A percentile compares a stretch with the other conserved stretches of the same genome.
These are phyloP conservation scores for Aspergillus campestris DNA, from an alignment of 495 filamentous ascomycete species.

Conservation along the genomic window DNA sequence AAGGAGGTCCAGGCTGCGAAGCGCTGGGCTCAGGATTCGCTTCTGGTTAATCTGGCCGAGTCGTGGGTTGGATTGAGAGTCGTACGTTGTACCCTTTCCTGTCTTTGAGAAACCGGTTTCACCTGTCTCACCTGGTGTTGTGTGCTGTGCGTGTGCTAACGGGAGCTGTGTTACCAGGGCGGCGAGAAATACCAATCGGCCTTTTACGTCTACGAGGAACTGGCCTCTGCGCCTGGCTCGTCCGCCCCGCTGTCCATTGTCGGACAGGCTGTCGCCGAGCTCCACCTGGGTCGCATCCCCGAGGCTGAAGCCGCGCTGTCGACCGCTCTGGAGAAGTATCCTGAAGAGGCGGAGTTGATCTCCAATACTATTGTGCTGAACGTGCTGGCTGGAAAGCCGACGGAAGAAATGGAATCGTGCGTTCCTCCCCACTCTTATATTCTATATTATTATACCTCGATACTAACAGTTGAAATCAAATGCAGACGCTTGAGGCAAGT, in stretches of 20 bases:
- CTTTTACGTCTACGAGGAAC: slow-evolving; percentile 97
- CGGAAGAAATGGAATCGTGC: slow-evolving; percentile 52
- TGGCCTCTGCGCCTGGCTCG: slow-evolving; percentile 74
- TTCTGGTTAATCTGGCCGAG: slow-evolving; percentile 90
- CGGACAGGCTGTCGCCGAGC: slow-evolving; percentile 82
- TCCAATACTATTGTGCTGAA: slow-evolving; percentile 76
- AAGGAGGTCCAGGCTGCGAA: slow-evolving; percentile 87
- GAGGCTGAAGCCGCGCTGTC: slow-evolving; percentile 84
- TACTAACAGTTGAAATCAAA: neutral
- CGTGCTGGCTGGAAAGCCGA: slow-evolving; percentile 62
- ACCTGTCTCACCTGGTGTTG: too few species aligned
- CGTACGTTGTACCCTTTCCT: slow-evolving; percentile 42
- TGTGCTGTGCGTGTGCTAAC: too few species aligned
- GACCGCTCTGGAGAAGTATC: slow-evolving; percentile 67
- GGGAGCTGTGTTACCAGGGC: slow-evolving; percentile 45
- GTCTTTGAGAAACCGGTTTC: neutral
- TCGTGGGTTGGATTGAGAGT: slow-evolving; percentile 87
- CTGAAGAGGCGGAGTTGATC: slow-evolving; percentile 60
- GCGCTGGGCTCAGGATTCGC: slow-evolving; percentile 90
- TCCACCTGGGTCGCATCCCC: slow-evolving; percentile 81
- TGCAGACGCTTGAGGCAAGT: slow-evolving; percentile 51
- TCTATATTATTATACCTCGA: neutral
- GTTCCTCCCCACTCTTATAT: slow-evolving; percentile 7
- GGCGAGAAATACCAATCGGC: slow-evolving; percentile 94
- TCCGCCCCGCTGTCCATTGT: slow-evolving; percentile 56